Evolutionary conservation across 1,139 yeast genomes (phyloP).

Genomic region (Magnusiomyces magnusii): DNA sequence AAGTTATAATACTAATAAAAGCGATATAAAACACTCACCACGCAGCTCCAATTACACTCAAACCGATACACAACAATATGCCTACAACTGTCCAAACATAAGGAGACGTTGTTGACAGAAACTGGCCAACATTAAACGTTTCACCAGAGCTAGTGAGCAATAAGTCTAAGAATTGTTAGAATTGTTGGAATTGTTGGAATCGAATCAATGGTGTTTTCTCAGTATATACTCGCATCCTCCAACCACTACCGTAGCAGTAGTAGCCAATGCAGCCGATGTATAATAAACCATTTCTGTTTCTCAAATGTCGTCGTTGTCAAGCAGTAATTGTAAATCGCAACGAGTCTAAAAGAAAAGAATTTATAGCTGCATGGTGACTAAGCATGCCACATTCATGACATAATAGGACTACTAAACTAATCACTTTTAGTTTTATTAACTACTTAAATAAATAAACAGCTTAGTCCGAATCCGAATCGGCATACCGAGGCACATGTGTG

Average conservation of each 20-base stretch:
- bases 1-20: background rate
- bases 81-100: slow-evolving; percentile 97
- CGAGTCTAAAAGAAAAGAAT: no score
- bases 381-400: no score
- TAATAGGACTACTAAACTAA: no score
- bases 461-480: background rate
- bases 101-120: slow-evolving; percentile 80
- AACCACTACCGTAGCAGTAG: slow-evolving; percentile 20
- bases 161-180: slow-evolving; percentile 52
- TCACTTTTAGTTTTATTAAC: no score
- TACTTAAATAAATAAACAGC: no score
- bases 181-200: no score
- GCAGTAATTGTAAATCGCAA: no score
- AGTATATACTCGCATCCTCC: slow-evolving; percentile 28
- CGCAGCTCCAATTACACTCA: slow-evolving; percentile 96
- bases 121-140: slow-evolving; percentile 81
- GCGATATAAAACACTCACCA: slow-evolving; percentile 42
- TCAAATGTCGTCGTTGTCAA: background rate
- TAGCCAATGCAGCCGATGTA: slow-evolving; percentile 9
- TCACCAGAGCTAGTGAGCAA: slow-evolving; percentile 91
- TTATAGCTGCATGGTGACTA: no score
- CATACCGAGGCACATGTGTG: background rate
- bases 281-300: slow-evolving; percentile 11
- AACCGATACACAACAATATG: slow-evolving; percentile 85
- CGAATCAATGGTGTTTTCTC: no score